Evolutionary conservation across 2,329 filamentous ascomycete species (phyloP).

Genomic region (Metarhizium robertsii): DNA sequence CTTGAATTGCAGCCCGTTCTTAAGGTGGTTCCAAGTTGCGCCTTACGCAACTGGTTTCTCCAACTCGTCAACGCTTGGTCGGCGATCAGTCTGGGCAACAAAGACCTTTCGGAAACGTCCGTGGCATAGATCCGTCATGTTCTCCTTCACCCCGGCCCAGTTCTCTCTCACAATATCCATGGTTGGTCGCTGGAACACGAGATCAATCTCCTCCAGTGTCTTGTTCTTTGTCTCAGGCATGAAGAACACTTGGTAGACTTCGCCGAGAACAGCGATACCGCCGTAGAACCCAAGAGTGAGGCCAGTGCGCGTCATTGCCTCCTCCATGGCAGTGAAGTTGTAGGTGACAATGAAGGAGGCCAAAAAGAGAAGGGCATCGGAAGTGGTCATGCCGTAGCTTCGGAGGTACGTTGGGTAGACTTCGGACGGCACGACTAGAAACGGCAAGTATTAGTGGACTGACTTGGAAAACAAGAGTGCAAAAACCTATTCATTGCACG

Average conservation of each 20-base stretch:
- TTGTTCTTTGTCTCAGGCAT: conserved; percentile 69
- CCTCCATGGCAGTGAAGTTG: conserved; percentile 64
- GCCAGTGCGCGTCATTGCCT: conserved; percentile 56
- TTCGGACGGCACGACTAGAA: conserved; percentile 50
- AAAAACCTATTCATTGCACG: too few species aligned
- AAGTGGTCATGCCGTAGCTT: conserved; percentile 65
- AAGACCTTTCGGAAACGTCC: conserved; percentile 15
- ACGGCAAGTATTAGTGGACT: not conserved
- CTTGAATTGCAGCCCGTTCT: not conserved
- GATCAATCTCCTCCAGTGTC: conserved; percentile 61
- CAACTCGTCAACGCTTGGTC: conserved; percentile 6
- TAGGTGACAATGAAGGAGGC: conserved; percentile 66
- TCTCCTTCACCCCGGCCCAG: conserved; percentile 25
- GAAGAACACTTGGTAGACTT: conserved; percentile 64
- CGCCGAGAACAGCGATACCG: conserved; percentile 60
- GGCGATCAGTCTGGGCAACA: conserved; percentile 11
- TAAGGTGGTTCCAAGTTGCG: not conserved
- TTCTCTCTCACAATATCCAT: conserved; percentile 54
- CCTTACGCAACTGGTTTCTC: conserved; percentile 4
- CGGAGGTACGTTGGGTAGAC: conserved; percentile 66
- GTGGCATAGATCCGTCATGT: conserved; percentile 13
- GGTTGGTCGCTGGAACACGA: conserved; percentile 56
- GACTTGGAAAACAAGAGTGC: not conserved
- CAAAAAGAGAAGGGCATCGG: conserved; percentile 59
- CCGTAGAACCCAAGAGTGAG: conserved; percentile 64